phyloP scores from a whole-genome alignment of 805 yeast genomes.

The Kuraishia hungarica region DNA sequence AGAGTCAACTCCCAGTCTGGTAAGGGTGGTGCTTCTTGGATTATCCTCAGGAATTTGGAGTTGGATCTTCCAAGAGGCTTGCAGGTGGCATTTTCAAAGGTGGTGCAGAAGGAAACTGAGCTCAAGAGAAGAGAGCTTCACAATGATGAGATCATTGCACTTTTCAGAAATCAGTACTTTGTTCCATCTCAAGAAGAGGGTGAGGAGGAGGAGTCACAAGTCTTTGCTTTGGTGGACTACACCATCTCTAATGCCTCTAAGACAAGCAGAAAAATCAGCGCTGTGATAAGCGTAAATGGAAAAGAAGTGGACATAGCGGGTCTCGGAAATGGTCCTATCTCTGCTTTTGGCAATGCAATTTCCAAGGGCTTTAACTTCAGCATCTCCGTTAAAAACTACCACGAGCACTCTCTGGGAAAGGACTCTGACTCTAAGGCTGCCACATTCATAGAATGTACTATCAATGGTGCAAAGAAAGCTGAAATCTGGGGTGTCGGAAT shows the following conservation, averaged over 20 bases:
- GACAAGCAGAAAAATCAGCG: slow-evolving; percentile 32
- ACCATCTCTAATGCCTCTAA: slow-evolving; percentile 16
- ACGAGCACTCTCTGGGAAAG: slow-evolving; percentile 66
- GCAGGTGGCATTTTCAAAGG: slow-evolving; percentile 59
- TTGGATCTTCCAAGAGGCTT: slow-evolving; percentile 65
- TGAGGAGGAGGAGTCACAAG: slow-evolving; percentile 20
- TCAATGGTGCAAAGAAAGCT: slow-evolving; percentile 31
- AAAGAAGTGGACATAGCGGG: slow-evolving; percentile 33
- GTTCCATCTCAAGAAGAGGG: slow-evolving; percentile 32
- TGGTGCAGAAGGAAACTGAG: slow-evolving; percentile 62
- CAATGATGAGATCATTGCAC: slow-evolving; percentile 50
- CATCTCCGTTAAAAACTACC: slow-evolving; percentile 57
- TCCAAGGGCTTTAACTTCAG: slow-evolving; percentile 40
- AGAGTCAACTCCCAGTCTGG: slow-evolving; percentile 85
- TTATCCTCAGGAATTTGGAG: slow-evolving; percentile 60
- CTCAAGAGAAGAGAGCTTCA: slow-evolving; percentile 60
- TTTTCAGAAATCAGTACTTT: slow-evolving; percentile 47
- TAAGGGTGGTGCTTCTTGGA: slow-evolving; percentile 86
- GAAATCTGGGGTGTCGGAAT: slow-evolving; percentile 51
- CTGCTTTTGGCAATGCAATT: slow-evolving; percentile 62
- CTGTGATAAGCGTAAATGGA: slow-evolving; percentile 29
- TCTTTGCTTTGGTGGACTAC: slow-evolving; percentile 1
- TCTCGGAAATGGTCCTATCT: slow-evolving; percentile 72
- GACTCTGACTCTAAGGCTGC: slow-evolving; percentile 72
- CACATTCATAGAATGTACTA: slow-evolving; percentile 55